Evolutionary conservation across 1,284 basidiomycete species (phyloP), one percentile per base, ranked within the genome.

Genomic region (Mycena sp.): DNA sequence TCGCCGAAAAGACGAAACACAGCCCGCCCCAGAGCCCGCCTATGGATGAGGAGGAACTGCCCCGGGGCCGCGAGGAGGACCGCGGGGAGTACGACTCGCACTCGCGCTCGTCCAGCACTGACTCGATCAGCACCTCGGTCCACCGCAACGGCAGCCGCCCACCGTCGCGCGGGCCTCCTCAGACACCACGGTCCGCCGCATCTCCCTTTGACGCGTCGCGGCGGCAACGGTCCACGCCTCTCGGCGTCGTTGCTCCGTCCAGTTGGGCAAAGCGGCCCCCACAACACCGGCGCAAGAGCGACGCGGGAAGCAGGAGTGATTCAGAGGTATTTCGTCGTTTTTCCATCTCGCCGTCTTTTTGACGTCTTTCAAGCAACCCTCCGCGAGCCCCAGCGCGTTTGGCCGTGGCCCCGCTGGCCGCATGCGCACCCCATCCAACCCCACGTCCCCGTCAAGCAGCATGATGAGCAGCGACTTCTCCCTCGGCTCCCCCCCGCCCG

Each of bases 211-310:
- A 93, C 69, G 81, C 82, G 0, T 83, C 87, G 46, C 78, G 82
- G 28, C 77, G 91, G 57, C 88, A 91, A 72, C 83, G 90, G 26
- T 81, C 87, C 10, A 85, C 85, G 0, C 89, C 89, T 2, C 75
- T 90, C 5, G 54, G 67, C n/a, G 78, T 77, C 58, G 77, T 71
- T 19, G 86, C 89, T 0, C 91, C 91, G 0, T 92, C 90, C 4
- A 90, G 88, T 68, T 93, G 91, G 90, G 54, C 83, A 19, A 88
- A 86, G 64, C 81, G 89, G 6, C 89, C 90, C 77, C 82, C 26
- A 87, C 89, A 44, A 82, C 86, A 6, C 45, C 80, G 91, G 56
- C 79, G 90, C 50, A 89, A 83, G 77, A 92, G 90, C 64, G 84
- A 90, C 68, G 89, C 88, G 12, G 87, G 90, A 25, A 83, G 79